A percentile compares a stretch with the other conserved stretches of the same genome.
Conservation (phyloP, 2,329 filamentous ascomycete species). For the Akanthomyces muscarius region DNA sequence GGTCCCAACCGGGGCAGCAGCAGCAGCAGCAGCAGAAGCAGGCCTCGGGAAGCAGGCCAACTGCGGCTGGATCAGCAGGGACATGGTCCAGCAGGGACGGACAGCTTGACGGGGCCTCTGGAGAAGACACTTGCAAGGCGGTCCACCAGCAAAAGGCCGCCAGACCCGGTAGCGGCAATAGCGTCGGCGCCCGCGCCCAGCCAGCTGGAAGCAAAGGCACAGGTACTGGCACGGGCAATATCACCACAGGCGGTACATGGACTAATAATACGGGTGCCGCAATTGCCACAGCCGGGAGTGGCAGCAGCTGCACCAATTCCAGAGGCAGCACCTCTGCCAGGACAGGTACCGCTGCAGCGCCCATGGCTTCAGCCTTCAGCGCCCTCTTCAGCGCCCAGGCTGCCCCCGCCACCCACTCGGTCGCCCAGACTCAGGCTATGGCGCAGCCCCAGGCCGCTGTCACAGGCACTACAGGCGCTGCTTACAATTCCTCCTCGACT, state of each 20-base stretch:
- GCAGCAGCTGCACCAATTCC: not conserved
- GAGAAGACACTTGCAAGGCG: not conserved
- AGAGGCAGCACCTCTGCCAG: not conserved
- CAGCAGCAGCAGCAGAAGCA: not conserved
- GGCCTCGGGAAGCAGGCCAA: not conserved
- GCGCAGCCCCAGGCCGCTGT: slow-evolving; percentile 2
- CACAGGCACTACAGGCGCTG: not conserved
- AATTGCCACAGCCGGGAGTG: not conserved
- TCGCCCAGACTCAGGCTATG: not conserved
- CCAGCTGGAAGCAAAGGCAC: not conserved
- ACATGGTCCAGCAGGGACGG: not conserved
- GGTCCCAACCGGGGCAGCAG: not conserved
- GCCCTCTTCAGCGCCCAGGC: slow-evolving; percentile 6
- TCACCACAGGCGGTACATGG: not conserved
- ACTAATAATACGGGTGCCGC: not conserved
- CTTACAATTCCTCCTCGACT: slow-evolving; percentile 19
- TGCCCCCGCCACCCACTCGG: not conserved
- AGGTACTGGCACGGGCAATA: not conserved
- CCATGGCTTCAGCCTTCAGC: not conserved
- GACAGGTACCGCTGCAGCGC: not conserved
- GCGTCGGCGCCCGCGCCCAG: slow-evolving; percentile 1
- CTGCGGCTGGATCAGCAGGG: not conserved
- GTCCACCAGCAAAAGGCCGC: not conserved
- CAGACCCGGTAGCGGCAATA: slow-evolving; percentile 11
- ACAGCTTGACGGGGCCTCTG: not conserved